A percentile compares a stretch with the other conserved stretches of the same genome.
Evolutionary conservation across 1,139 yeast species (phyloP).

Genomic region (Candida frijolesensis): DNA sequence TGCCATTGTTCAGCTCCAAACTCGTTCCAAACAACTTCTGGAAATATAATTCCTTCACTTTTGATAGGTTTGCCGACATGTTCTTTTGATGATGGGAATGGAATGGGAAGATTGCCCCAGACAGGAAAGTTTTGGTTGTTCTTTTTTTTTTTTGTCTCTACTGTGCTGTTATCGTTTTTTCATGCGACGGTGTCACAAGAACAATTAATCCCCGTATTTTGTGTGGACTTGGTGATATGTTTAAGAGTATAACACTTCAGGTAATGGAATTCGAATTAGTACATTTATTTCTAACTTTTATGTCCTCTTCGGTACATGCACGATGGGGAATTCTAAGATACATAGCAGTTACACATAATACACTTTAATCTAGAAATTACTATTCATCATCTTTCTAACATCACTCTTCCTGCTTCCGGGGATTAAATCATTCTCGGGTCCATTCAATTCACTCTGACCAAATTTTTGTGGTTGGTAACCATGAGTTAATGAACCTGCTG

Average conservation of each 20-base stretch:
- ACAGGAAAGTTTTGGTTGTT: background rate
- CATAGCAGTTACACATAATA: no score
- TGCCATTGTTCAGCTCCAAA: background rate
- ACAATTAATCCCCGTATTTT: no score
- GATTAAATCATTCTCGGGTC: slow-evolving; percentile 35
- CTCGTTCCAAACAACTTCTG: slow-evolving; percentile 31
- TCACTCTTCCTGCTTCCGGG: slow-evolving; percentile 48
- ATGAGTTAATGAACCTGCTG: slow-evolving; percentile 54
- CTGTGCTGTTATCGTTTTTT: no score
- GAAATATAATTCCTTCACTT: slow-evolving; percentile 41
- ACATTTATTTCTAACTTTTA: no score
- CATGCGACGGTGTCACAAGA: no score
- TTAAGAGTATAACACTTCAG: no score
- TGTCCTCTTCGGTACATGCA: no score
- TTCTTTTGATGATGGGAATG: no score
- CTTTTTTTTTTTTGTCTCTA: background rate
- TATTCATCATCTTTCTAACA: slow-evolving; percentile 49
- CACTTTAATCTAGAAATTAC: slow-evolving; percentile 23
- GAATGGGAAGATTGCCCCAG: background rate
- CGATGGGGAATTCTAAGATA: no score
- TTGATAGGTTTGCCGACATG: slow-evolving; percentile 37
- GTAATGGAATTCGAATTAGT: no score
- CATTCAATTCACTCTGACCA: slow-evolving; percentile 20
- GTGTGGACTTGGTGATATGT: no score
- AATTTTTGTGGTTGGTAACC: slow-evolving; percentile 9